These are phyloP conservation scores for Umbelopsis isabellina DNA, from an alignment of 192 early-diverging fungal genomes.

Conservation along the genomic window DNA sequence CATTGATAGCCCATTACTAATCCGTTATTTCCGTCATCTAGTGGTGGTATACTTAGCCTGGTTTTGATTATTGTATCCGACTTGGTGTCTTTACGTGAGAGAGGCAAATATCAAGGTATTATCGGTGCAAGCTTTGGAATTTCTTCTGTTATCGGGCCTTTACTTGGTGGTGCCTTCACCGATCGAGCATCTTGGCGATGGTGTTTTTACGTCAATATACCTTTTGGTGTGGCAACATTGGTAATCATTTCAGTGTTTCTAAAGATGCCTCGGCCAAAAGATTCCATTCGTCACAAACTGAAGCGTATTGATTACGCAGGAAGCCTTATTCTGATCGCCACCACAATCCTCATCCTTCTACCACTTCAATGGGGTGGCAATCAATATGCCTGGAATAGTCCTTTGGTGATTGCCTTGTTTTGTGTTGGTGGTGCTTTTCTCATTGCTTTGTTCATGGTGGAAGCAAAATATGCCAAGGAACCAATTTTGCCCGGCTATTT, in stretches of 20 bases:
- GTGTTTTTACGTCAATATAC: constrained; percentile 40
- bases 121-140: constrained; percentile 56
- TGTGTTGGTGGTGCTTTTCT: constrained; percentile 51
- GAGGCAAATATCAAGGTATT: constrained; percentile 67
- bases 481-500: constrained; percentile 72
- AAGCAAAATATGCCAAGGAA: constrained; percentile 63
- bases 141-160: constrained; percentile 56
- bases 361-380: constrained; percentile 78
- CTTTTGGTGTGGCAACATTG: constrained; percentile 41
- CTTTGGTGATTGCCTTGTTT: constrained; percentile 58
- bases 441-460: constrained; percentile 59
- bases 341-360: constrained; percentile 62
- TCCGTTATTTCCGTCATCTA: neutral
- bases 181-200: constrained; percentile 57
- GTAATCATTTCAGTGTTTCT: constrained; percentile 52
- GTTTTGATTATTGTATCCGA: constrained; percentile 74
- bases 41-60: constrained; percentile 45
- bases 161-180: constrained; percentile 63
- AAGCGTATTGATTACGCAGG: constrained; percentile 63
- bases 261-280: constrained; percentile 53
- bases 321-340: constrained; percentile 46
- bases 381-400: constrained; percentile 66
- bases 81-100: constrained; percentile 61
- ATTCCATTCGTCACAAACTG: constrained; percentile 55
- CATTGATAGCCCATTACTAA: neutral